Percentiles rank a stretch among this genome's conserved stretches.
Conservation (phyloP, 148 eudicot genomes). For the Bassia scoparia region DNA sequence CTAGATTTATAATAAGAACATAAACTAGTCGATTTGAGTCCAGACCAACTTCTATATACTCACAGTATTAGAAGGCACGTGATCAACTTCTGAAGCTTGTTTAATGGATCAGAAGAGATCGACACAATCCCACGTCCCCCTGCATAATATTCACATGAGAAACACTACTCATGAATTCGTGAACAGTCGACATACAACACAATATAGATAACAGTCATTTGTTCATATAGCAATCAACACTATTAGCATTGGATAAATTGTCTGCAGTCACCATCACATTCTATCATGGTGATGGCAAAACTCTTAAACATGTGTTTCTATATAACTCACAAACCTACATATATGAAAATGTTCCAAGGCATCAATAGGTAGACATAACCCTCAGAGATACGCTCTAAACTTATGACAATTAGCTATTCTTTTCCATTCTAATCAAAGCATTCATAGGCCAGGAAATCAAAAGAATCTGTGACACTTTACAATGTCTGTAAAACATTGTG, state of each 20-base stretch:
- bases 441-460: neutral
- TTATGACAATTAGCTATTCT: neutral
- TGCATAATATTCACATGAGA: constrained; percentile 32
- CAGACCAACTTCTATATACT: constrained; percentile 18
- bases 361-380: neutral
- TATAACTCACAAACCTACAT: neutral
- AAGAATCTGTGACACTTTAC: neutral
- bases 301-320: no score
- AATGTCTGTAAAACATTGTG: neutral
- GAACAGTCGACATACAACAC: no score
- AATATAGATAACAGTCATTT: no score
- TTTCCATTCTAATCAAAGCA: neutral
- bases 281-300: no score
- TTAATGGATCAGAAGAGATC: constrained; percentile 22
- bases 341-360: neutral
- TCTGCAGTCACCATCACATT: no score
- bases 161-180: neutral
- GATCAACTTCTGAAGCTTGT: constrained; percentile 42
- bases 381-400: neutral
- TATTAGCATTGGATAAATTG: no score
- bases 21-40: no score
- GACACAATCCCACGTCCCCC: constrained; percentile 33
- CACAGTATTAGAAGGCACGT: constrained; percentile 30
- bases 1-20: no score
- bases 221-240: no score